phyloP scores from a whole-genome alignment of 163 green algal species.

The Scenedesmus sp. region DNA sequence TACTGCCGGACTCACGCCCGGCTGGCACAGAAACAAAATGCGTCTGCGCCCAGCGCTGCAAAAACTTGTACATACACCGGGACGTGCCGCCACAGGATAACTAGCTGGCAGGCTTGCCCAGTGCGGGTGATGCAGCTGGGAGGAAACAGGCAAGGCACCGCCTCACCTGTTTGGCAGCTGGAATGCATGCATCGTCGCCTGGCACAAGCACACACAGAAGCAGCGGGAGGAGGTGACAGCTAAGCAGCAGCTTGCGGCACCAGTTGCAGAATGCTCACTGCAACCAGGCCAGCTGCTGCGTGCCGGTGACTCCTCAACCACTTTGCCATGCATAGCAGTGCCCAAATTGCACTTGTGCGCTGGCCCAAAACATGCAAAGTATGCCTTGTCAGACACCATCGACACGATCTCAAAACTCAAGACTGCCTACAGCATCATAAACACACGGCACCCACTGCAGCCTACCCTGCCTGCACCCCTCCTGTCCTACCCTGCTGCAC shows the following conservation, averaged over 20 bases:
- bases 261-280: background rate
- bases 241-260: background rate
- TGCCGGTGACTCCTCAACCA: background rate
- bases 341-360: background rate
- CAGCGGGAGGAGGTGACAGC: background rate
- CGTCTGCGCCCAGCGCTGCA: background rate
- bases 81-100: background rate
- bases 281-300: background rate
- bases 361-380: background rate
- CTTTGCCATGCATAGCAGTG: background rate
- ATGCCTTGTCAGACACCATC: too few relatives aligned
- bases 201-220: background rate
- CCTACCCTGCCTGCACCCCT: too few relatives aligned
- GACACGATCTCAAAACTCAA: too few relatives aligned
- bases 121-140: background rate
- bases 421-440: too few relatives aligned
- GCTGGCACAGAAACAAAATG: background rate
- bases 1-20: background rate
- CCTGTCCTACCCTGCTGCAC: too few relatives aligned
- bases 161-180: background rate
- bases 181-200: background rate
- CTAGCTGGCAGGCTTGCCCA: too few relatives aligned
- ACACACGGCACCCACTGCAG: too few relatives aligned
- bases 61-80: background rate
- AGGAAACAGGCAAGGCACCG: background rate